Evolutionary conservation across 129 eudicot genomes (phyloP).

Genomic region (Pulicaria dysenterica): DNA sequence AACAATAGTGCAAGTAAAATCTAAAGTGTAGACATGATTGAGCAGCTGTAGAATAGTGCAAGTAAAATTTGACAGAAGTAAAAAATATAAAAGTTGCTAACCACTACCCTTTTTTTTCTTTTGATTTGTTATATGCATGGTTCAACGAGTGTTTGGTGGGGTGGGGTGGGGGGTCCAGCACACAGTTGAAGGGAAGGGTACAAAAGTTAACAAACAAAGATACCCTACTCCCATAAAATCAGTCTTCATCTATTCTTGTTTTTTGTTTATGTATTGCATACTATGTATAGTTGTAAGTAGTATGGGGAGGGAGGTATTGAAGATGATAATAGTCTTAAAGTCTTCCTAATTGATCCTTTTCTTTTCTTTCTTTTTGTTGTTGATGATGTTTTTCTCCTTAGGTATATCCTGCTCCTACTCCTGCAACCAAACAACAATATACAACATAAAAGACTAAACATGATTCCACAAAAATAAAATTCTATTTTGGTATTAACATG

Average conservation of each 20-base stretch:
- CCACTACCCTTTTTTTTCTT: constrained; percentile 46
- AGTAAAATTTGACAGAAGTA: constrained; percentile 27
- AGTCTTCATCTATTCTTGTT: constrained; percentile 72
- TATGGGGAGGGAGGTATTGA: constrained; percentile 58
- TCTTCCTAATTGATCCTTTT: constrained; percentile 57
- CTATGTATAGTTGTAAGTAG: constrained; percentile 70
- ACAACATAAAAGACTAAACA: constrained; percentile 19
- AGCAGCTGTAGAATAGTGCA: constrained; percentile 14
- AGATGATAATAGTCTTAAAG: constrained; percentile 57
- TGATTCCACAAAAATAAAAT: constrained; percentile 17
- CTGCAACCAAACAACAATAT: constrained; percentile 45
- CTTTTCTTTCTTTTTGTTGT: constrained; percentile 28
- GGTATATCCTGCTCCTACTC: constrained; percentile 54
- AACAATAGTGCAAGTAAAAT: constrained; percentile 25
- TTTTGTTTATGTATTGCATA: constrained; percentile 64
- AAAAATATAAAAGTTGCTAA: constrained; percentile 41
- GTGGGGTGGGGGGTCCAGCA: constrained; percentile 56
- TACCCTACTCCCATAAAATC: constrained; percentile 76
- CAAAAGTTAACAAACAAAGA: constrained; percentile 62
- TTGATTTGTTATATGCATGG: constrained; percentile 53
- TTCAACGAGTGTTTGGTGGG: constrained; percentile 46
- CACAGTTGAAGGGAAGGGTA: constrained; percentile 63
- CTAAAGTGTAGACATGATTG: constrained; percentile 20
- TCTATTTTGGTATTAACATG: constrained; percentile 21
- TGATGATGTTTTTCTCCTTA: constrained; percentile 36